Evolutionary conservation across 2,329 filamentous ascomycete species (phyloP).

Genomic region (Apiospora aurea): DNA sequence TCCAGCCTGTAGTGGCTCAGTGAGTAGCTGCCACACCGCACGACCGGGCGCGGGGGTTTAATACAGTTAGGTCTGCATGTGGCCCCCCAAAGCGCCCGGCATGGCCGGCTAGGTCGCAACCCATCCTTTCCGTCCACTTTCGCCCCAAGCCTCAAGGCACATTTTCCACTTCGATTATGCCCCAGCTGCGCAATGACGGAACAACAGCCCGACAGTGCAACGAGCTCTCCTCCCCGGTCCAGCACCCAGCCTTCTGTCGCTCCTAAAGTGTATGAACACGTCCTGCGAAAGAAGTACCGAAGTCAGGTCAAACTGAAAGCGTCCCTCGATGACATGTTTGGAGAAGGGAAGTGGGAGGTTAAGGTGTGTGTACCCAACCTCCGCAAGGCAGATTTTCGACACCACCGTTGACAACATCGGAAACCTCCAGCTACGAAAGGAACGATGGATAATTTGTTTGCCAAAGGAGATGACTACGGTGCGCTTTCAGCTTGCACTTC

Average conservation of each 20-base stretch:
- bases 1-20: not conserved
- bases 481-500: not conserved
- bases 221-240: not conserved
- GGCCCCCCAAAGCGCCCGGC: not conserved
- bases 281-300: not conserved
- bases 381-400: not conserved
- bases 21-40: not conserved
- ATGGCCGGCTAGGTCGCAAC: not conserved
- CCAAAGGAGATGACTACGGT: not conserved
- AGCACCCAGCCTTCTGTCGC: not conserved
- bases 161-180: not conserved
- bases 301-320: not conserved
- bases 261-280: not conserved
- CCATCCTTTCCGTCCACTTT: not conserved
- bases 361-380: not conserved
- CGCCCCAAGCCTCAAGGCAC: not conserved
- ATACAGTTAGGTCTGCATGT: not conserved
- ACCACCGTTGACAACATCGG: not conserved
- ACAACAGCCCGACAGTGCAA: not conserved
- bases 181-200: not conserved
- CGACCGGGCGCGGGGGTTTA: not conserved
- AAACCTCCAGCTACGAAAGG: not conserved
- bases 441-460: constrained; percentile 2
- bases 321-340: not conserved
- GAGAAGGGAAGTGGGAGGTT: not conserved